These are phyloP conservation scores for Dendrobium catenatum DNA, from an alignment of 106 monocot species.

Conservation along the genomic window DNA sequence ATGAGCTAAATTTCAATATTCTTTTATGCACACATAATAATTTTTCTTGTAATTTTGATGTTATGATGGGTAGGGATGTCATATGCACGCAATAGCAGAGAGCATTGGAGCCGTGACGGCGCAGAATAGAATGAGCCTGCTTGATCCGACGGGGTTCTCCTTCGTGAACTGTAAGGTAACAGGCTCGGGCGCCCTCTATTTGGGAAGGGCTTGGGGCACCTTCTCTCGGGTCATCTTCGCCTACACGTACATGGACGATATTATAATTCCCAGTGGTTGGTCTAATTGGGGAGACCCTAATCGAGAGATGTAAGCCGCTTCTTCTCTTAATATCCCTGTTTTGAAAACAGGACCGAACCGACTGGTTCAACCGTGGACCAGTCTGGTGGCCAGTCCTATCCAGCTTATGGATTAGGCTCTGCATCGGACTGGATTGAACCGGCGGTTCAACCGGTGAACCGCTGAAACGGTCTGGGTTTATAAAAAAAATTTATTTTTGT, in stretches of 20 bases:
- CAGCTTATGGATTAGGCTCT: no score
- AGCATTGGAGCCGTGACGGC: constrained; percentile 81
- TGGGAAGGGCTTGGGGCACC: constrained; percentile 88
- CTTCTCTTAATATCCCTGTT: no score
- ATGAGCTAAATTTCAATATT: not conserved
- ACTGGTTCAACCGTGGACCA: no score
- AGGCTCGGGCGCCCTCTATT: constrained; percentile 75
- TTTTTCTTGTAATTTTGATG: no score
- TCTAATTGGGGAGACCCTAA: constrained; percentile 90
- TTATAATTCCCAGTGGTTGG: constrained; percentile 82
- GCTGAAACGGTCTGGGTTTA: no score
- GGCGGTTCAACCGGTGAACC: no score
- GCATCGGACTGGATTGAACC: no score
- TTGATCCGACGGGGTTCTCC: constrained; percentile 93
- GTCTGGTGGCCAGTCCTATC: no score
- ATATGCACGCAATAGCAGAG: constrained; percentile 79
- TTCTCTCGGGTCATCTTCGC: constrained; percentile 92
- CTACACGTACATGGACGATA: constrained; percentile 88
- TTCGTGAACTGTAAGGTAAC: constrained; percentile 93
- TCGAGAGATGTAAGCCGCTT: constrained; percentile 49
- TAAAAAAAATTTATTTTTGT: no score
- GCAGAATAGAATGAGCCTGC: constrained; percentile 74
- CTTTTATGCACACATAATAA: no score
- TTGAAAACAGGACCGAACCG: no score
- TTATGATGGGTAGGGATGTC: constrained; percentile 44